Percentiles rank a stretch among this genome's conserved stretches.
phyloP scores from a whole-genome alignment of 805 yeast genomes.

The Zygosaccharomyces pseudorouxii region DNA sequence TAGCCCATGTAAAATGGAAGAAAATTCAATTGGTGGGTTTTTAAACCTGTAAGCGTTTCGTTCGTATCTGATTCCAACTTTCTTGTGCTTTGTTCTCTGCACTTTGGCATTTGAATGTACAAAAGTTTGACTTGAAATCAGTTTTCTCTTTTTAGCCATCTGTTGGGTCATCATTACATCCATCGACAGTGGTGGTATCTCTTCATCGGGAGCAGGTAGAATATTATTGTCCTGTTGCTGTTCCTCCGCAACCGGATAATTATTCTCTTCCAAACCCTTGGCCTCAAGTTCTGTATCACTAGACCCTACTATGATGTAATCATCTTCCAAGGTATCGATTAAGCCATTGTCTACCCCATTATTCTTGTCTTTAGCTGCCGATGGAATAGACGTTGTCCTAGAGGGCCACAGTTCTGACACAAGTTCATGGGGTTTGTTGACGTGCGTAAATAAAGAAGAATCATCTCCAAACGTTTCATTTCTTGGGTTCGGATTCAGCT shows the following conservation, averaged over 20 bases:
- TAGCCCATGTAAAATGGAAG: constrained; percentile 44
- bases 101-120: neutral
- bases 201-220: neutral
- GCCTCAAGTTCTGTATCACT: constrained; percentile 15
- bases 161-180: constrained; percentile 24
- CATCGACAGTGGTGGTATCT: constrained; percentile 9
- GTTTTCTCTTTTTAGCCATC: constrained; percentile 18
- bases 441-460: constrained; percentile 20
- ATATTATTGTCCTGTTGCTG: neutral
- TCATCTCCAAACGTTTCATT: constrained; percentile 22
- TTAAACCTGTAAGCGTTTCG: constrained; percentile 14
- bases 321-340: constrained; percentile 8
- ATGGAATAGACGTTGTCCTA: neutral
- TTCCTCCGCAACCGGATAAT: neutral
- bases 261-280: constrained; percentile 12
- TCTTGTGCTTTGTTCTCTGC: neutral
- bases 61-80: constrained; percentile 5
- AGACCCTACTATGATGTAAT: constrained; percentile 5
- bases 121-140: neutral
- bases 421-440: constrained; percentile 35
- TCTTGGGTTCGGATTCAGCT: constrained; percentile 14
- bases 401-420: constrained; percentile 31
- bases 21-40: constrained; percentile 18
- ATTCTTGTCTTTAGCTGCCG: neutral
- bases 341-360: neutral